Evolutionary conservation across 2,329 filamentous ascomycete genomes (phyloP).

Genomic region (Hypomyces perniciosus): DNA sequence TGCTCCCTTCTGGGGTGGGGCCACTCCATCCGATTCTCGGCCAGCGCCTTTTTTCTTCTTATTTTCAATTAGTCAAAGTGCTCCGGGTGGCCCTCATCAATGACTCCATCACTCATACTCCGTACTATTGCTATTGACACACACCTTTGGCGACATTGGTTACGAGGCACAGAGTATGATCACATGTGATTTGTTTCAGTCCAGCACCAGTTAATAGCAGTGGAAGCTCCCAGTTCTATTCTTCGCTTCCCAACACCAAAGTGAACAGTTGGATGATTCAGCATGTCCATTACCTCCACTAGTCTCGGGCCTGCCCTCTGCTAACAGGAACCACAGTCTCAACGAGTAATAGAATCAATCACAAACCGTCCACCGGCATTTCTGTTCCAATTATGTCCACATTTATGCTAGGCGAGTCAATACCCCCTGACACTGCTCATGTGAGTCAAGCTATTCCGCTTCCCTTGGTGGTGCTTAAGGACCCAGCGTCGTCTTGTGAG

Average conservation of each 20-base stretch:
- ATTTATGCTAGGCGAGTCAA: slow-evolving; percentile 60
- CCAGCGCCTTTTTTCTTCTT: background rate
- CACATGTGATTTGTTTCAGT: too few relatives aligned
- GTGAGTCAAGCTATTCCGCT: slow-evolving; percentile 42
- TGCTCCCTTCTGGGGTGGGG: background rate
- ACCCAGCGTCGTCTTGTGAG: background rate
- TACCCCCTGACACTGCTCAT: slow-evolving; percentile 73
- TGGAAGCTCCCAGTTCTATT: too few relatives aligned
- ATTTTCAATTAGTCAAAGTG: background rate
- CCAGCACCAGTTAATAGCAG: too few relatives aligned
- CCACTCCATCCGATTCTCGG: slow-evolving; percentile 10
- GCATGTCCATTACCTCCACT: too few relatives aligned
- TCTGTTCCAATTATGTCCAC: slow-evolving; percentile 34
- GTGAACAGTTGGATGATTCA: too few relatives aligned
- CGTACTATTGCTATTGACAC: too few relatives aligned
- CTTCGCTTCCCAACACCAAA: too few relatives aligned
- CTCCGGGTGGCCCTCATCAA: background rate
- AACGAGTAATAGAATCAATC: background rate
- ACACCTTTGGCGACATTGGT: too few relatives aligned
- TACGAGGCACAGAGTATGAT: too few relatives aligned
- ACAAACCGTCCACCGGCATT: background rate
- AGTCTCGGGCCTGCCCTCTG: too few relatives aligned
- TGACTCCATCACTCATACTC: background rate
- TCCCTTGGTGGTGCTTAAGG: background rate
- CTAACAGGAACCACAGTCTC: background rate